Base-by-base conservation (phyloP, 768 basidiomycete genomes). In the Russula earlei region DNA sequence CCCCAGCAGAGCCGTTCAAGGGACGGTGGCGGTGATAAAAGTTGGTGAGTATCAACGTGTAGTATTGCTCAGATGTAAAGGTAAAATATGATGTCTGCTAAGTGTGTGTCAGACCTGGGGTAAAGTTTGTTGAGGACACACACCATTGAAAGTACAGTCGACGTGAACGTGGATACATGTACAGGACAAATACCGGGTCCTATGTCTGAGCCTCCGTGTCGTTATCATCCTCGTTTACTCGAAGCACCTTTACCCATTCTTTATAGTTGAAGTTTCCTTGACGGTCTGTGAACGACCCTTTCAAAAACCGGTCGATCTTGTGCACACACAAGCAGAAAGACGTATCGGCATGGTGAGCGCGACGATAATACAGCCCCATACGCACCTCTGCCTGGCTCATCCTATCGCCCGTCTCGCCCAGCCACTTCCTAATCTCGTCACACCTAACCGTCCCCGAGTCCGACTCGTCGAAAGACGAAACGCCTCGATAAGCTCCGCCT, bases 241-340 rank as follows among this genome's bases (percentile, higher is more conserved):
- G 74, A 25, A 97, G 75, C 4, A 91, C 89, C 70, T 94, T 95
- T 22, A 93, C 85, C 86, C 93, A 96, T 64, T 94, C 91, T 44
- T 89, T 80, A 71, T 97, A 97, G 64, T 93, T 91, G 67, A 97
- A 97, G 66, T 89, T 86, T 14, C 92, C 92, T 63, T 91, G 85
- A 54, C 90, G 74, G 61, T 95, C 92, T 12, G 87, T 88, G 66
- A 92, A 96, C 4, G 90, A 79, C 6, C 88, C 86, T 62, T 85
- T 85, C 66, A 96, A 70, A 42, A 96, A 76, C 55, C 82, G 78
- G 68, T 93, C 90, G 56, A 93, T 91, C 87, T n/a, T 92, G 22
- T 4, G 34, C 9, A 25, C 22, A 27, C n/a, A 9, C 34, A 36
- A 45, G 50, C 36, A 17, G 29, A 12, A 17, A 46, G 24, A 4